Conservation (phyloP, 2,329 filamentous ascomycete species). For the Alternaria viburni region DNA sequence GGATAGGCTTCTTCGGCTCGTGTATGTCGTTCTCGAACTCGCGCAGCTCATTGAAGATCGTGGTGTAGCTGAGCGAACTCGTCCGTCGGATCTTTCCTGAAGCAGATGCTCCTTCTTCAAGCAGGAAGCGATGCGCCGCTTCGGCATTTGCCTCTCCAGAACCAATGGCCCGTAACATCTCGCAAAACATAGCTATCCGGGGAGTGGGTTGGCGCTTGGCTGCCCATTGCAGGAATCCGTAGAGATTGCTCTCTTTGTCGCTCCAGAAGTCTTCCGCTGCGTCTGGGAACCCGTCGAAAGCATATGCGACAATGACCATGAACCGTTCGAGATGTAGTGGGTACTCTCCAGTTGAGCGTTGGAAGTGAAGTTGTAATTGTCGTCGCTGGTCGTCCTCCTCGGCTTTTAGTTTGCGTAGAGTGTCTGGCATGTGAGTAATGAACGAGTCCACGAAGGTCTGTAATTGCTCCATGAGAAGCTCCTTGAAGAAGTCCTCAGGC, state of each 20-base stretch:
- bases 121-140: constrained; percentile 84
- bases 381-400: constrained; percentile 87
- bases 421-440: constrained; percentile 93
- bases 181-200: constrained; percentile 94
- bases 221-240: constrained; percentile 97
- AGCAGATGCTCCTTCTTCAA: constrained; percentile 75
- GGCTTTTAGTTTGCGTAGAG: constrained; percentile 80
- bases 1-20: constrained; percentile 69
- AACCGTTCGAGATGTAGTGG: constrained; percentile 79
- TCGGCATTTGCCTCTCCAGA: constrained; percentile 82
- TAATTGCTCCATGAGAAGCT: constrained; percentile 76
- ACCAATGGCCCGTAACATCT: constrained; percentile 90
- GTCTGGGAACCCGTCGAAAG: constrained; percentile 84
- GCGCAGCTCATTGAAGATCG: constrained; percentile 88
- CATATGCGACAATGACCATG: constrained; percentile 87
- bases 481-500: constrained; percentile 75
- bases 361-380: constrained; percentile 53
- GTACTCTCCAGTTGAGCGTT: constrained; percentile 59
- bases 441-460: constrained; percentile 90
- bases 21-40: constrained; percentile 82
- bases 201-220: constrained; percentile 93
- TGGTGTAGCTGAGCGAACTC: constrained; percentile 86
- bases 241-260: constrained; percentile 89
- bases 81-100: constrained; percentile 81
- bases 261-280: constrained; percentile 89